These are phyloP conservation scores for Blastocystis sp. DNA, from an alignment of 352 stramenopile genomes.

Conservation along the genomic window DNA sequence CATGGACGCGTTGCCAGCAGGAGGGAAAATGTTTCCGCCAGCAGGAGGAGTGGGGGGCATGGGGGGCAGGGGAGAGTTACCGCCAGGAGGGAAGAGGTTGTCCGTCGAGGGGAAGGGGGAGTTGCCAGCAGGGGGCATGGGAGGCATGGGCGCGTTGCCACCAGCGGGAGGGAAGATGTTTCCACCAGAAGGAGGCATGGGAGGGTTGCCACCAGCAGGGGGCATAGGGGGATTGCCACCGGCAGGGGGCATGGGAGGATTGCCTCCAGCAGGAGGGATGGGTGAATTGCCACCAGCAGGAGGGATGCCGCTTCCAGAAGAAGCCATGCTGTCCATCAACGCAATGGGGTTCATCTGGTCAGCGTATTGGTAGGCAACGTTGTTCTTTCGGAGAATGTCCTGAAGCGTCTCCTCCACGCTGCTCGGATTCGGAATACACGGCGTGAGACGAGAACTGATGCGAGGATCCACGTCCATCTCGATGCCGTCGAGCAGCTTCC, in stretches of 20 bases:
- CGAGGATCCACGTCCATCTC: constrained; percentile 40
- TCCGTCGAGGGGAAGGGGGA: background rate
- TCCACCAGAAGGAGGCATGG: background rate
- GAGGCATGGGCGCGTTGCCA: background rate
- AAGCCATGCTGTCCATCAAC: background rate
- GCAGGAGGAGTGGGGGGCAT: background rate
- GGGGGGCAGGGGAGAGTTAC: background rate
- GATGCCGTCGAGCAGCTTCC: background rate
- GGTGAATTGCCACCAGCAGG: background rate
- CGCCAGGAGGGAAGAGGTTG: background rate
- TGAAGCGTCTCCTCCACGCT: constrained; percentile 25
- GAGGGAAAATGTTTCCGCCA: background rate
- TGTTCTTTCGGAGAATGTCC: constrained; percentile 53
- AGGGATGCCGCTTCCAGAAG: background rate
- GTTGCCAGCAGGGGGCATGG: background rate
- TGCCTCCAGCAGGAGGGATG: background rate
- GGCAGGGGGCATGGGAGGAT: background rate
- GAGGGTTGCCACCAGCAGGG: background rate
- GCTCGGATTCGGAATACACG: constrained; percentile 54
- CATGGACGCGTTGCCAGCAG: background rate
- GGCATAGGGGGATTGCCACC: background rate
- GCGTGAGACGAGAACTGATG: constrained; percentile 36
- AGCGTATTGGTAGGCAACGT: background rate
- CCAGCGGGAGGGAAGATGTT: background rate
- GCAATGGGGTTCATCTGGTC: background rate